phyloP scores from a whole-genome alignment of 2,329 filamentous ascomycete species.

The Hypomyces rosellus region DNA sequence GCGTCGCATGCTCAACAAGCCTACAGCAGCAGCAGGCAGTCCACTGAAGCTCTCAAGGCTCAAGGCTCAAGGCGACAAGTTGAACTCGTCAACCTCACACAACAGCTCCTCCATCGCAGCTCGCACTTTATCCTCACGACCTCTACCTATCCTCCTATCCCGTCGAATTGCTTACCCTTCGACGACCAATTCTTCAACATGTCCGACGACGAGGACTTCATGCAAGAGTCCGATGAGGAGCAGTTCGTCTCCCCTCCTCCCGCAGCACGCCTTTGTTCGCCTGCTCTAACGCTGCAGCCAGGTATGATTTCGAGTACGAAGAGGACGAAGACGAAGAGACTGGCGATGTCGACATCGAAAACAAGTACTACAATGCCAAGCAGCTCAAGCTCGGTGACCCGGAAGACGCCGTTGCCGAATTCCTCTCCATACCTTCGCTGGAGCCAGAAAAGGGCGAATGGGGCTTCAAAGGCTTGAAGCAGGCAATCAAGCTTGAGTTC shows the following conservation, averaged over 20 bases:
- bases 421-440: slow-evolving; percentile 76
- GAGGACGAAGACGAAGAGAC: slow-evolving; percentile 83
- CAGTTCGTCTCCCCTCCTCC: slow-evolving; percentile 25
- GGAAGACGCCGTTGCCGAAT: slow-evolving; percentile 84
- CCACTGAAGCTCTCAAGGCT: no score
- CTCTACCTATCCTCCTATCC: no score
- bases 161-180: no score
- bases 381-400: slow-evolving; percentile 86
- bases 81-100: no score
- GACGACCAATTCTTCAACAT: slow-evolving; percentile 24
- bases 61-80: no score
- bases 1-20: no score
- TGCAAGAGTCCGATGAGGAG: slow-evolving; percentile 43
- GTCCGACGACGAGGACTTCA: slow-evolving; percentile 47
- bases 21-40: no score
- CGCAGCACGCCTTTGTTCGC: not conserved
- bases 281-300: slow-evolving; percentile 17
- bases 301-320: slow-evolving; percentile 97
- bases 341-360: slow-evolving; percentile 91
- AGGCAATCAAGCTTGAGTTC: slow-evolving; percentile 96
- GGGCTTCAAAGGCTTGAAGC: slow-evolving; percentile 97
- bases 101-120: no score
- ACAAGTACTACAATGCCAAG: slow-evolving; percentile 99
- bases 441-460: slow-evolving; percentile 94
- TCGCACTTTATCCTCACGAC: no score